A percentile compares a stretch with the other conserved stretches of the same genome.
Evolutionary conservation across 176 grass and related monocot species (phyloP).

Genomic region (Aechmea fasciata): DNA sequence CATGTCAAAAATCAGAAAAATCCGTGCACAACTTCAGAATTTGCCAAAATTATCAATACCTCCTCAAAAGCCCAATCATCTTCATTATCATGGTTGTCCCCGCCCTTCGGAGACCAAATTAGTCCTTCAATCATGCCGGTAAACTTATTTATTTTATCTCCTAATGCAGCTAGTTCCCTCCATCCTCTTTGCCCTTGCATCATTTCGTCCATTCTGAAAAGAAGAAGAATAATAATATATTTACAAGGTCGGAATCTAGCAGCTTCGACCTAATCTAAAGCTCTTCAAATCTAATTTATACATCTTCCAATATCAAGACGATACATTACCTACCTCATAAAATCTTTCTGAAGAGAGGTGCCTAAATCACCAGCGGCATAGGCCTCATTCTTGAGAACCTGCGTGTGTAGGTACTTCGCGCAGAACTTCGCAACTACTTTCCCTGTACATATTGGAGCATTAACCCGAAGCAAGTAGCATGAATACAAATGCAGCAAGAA

Average conservation of each 20-base stretch:
- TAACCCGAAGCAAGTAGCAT: background rate
- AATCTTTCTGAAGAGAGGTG: conserved; percentile 51
- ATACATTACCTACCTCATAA: conserved; percentile 55
- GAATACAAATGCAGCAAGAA: background rate
- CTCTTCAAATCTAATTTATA: background rate
- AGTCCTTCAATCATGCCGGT: conserved; percentile 97
- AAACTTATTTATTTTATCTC: conserved; percentile 95
- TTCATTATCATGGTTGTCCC: conserved; percentile 30
- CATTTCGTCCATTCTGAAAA: conserved; percentile 72
- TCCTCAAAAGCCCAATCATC: conserved; percentile 60
- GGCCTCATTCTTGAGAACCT: conserved; percentile 63
- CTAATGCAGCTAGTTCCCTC: conserved; percentile 81
- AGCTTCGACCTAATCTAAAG: background rate
- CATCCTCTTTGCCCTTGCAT: conserved; percentile 96
- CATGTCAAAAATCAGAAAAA: background rate
- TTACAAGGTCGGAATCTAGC: background rate
- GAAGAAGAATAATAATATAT: background rate
- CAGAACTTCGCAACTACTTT: conserved; percentile 94
- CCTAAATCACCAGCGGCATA: conserved; percentile 65
- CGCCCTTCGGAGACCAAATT: conserved; percentile 80
- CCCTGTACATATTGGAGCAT: conserved; percentile 38
- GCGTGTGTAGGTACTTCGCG: conserved; percentile 77
- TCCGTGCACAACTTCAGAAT: background rate
- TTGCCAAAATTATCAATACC: conserved; percentile 9
- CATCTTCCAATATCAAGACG: background rate